Conservation (phyloP, 179 eudicot species). For the Patellifolia procumbens region DNA sequence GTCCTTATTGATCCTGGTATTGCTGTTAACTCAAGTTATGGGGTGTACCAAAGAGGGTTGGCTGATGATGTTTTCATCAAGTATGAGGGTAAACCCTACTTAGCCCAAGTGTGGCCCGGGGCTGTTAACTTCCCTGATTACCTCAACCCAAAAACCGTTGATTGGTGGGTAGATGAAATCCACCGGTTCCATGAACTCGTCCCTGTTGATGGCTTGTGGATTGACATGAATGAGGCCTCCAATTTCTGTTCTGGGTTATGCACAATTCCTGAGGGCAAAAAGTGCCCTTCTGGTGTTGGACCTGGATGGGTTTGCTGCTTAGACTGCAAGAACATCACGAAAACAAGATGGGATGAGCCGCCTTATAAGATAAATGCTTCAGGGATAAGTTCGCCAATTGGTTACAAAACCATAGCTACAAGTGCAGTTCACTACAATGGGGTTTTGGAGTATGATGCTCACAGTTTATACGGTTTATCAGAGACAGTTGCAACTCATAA, state of each 20-base stretch:
- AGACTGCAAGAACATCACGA: conserved; percentile 85
- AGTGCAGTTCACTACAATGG: conserved; percentile 90
- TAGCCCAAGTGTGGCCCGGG: conserved; percentile 98
- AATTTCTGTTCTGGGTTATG: conserved; percentile 88
- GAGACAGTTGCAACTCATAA: conserved; percentile 81
- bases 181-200: conserved; percentile 79
- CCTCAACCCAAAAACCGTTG: conserved; percentile 80
- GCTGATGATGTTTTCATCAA: conserved; percentile 84
- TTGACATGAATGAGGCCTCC: conserved; percentile 93
- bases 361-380: conserved; percentile 97
- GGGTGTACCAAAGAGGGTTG: conserved; percentile 70
- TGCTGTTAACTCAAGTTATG: conserved; percentile 66
- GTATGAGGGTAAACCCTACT: conserved; percentile 74
- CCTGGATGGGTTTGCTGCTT: conserved; percentile 92
- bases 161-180: conserved; percentile 92
- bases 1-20: conserved; percentile 91
- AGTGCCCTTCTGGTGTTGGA: conserved; percentile 72
- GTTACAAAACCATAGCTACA: conserved; percentile 90
- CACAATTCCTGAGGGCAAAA: conserved; percentile 58
- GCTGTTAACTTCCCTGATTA: conserved; percentile 92
- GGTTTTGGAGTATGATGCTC: conserved; percentile 88
- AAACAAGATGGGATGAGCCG: conserved; percentile 86
- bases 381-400: conserved; percentile 55
- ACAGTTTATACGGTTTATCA: conserved; percentile 81
- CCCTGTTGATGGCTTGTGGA: conserved; percentile 93